Evolutionary conservation across 2,329 filamentous ascomycete species (phyloP), one percentile per base, ranked within the genome.

Genomic region (Colletotrichum trifolii): DNA sequence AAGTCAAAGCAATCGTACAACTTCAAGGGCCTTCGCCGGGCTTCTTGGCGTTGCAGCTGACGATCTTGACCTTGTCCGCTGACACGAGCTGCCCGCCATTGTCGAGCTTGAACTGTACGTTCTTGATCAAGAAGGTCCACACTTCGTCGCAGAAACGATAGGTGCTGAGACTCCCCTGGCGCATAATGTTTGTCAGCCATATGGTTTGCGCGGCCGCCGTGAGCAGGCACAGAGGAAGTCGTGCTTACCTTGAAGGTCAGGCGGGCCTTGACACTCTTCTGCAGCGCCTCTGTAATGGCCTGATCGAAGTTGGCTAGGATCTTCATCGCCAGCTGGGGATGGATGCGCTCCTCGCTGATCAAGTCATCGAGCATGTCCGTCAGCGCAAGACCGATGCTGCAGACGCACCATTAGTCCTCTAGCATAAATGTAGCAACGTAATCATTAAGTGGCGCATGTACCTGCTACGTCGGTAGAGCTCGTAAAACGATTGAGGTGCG

Each of bases 121-220:
- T 96, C 81, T 97, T 97, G 80, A 99, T 97, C 64, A 99, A 87
- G 78, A 99, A 99, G 2, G 96, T 99, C 96, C 96, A 99, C 64
- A 99, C 96, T 82, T 99, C 96, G 80, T 99, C 96, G 83, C 96
- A 99, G 86, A 99, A 99, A 71, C 96, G 91, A 83, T 99, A 99
- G 13, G 96, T 98, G 77, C 98, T 94, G 68, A 99, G 89, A 75
- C 96, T 96, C 52, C 96, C 96, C 95, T 97, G 72, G 43, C 10
- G 8, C n/a, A 36, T 11, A 13, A 9, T 25, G 25, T 66, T 42
- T 53, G 64, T 38, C 13, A 25, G 25, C 25, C 25, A 35, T 34
- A 6, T 4, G 13, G 13, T 8, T 43, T 33, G 13, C 25, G 15
- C 15, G n/a, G 43, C 13, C n/a, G 43, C 8, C n/a, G 10, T n/a